A percentile compares a stretch with the other conserved stretches of the same genome.
Conservation (phyloP, 305 asterid genomes). For the Coffea humblotiana region DNA sequence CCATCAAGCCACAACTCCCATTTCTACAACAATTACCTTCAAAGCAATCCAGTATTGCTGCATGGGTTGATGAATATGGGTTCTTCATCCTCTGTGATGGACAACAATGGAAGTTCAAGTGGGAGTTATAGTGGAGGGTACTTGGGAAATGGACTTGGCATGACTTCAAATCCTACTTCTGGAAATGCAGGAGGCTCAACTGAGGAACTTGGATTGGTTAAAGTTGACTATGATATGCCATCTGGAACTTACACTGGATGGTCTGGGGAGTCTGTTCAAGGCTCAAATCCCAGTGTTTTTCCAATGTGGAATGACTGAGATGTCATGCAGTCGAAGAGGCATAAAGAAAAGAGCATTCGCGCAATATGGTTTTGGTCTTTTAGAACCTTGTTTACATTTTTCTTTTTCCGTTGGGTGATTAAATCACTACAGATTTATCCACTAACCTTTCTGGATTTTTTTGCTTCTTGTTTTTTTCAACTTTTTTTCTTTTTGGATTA, state of each 20-base stretch:
- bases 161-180: slow-evolving; percentile 33
- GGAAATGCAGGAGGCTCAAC: slow-evolving; percentile 36
- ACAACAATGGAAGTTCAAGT: slow-evolving; percentile 39
- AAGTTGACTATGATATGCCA: slow-evolving; percentile 69
- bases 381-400: neutral
- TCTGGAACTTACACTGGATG: slow-evolving; percentile 50
- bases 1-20: slow-evolving; percentile 22
- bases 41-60: slow-evolving; percentile 47
- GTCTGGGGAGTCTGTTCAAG: slow-evolving; percentile 64
- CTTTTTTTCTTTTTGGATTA: neutral
- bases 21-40: slow-evolving; percentile 41
- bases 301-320: slow-evolving; percentile 76
- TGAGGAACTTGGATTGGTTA: slow-evolving; percentile 54
- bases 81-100: slow-evolving; percentile 31
- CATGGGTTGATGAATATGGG: slow-evolving; percentile 62
- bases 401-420: neutral
- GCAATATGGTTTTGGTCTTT: neutral
- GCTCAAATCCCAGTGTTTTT: slow-evolving; percentile 52
- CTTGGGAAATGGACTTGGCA: slow-evolving; percentile 43
- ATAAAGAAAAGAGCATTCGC: neutral
- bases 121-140: slow-evolving; percentile 57
- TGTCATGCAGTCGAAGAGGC: neutral
- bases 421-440: neutral
- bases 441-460: neutral
- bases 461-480: too few relatives aligned